Evolutionary conservation across 306 rosid genomes (phyloP).

Genomic region (Quercus aquifolioides): DNA sequence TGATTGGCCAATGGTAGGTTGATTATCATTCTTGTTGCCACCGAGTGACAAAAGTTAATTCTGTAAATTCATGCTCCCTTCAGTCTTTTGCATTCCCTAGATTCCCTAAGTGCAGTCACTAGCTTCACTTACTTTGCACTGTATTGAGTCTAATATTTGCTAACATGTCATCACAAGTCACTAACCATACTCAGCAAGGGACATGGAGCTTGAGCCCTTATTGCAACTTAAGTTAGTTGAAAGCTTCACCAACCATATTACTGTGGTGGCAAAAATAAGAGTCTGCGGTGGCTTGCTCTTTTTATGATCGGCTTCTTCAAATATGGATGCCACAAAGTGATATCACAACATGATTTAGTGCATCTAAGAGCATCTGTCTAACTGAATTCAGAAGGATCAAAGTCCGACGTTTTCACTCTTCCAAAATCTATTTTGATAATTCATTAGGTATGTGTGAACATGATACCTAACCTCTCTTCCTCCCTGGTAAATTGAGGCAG

Average conservation of each 20-base stretch:
- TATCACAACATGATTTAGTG: constrained; percentile 4
- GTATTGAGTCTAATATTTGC: too few species aligned
- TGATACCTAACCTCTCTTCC: background rate
- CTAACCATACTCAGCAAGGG: too few species aligned
- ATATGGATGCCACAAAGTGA: constrained; percentile 63
- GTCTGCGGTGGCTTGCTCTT: constrained; percentile 44
- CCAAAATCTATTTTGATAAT: background rate
- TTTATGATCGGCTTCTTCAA: constrained; percentile 72
- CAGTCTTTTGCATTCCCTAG: too few species aligned
- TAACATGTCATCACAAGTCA: too few species aligned
- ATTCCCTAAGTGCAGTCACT: too few species aligned
- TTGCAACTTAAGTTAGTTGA: background rate
- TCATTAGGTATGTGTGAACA: background rate
- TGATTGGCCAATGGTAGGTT: too few species aligned
- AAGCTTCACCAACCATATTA: background rate
- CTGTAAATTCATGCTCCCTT: too few species aligned
- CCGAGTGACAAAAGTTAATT: too few species aligned
- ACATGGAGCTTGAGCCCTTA: too few species aligned
- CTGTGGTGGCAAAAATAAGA: constrained; percentile 48
- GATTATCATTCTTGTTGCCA: too few species aligned
- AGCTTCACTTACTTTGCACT: too few species aligned
- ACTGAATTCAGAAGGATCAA: background rate
- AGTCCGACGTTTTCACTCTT: background rate
- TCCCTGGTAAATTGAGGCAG: background rate
- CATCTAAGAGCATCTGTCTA: background rate